phyloP scores from a whole-genome alignment of 1,284 basidiomycete genomes.

The Coniferiporia sulphurascens region DNA sequence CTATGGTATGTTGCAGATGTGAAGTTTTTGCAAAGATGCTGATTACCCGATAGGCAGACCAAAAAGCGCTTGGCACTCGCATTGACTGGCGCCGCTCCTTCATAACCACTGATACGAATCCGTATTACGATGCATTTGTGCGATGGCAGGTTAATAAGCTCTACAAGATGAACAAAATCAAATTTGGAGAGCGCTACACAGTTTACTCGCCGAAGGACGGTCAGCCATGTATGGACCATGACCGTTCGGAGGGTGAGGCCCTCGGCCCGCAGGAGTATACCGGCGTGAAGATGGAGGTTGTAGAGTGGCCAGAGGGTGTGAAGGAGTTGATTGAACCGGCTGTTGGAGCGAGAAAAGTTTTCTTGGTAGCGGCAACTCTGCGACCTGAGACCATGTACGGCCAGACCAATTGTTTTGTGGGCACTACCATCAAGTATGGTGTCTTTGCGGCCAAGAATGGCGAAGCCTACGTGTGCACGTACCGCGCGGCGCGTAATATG shows the following conservation, averaged over 20 bases:
- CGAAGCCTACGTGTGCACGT: conserved; percentile 88
- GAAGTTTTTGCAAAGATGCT: conserved; percentile 10
- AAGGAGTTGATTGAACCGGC: conserved; percentile 62
- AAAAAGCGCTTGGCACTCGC: conserved; percentile 84
- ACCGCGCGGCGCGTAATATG: conserved; percentile 95
- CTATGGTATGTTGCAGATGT: conserved; percentile 47
- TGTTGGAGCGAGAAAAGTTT: conserved; percentile 78
- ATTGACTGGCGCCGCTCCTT: conserved; percentile 98
- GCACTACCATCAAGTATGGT: conserved; percentile 88
- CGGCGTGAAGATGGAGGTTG: conserved; percentile 91
- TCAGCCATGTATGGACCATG: conserved; percentile 99
- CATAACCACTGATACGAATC: conserved; percentile 93
- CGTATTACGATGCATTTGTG: conserved; percentile 96
- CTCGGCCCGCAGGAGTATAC: conserved; percentile 97
- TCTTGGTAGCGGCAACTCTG: conserved; percentile 91
- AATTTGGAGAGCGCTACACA: conserved; percentile 98
- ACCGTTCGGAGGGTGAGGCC: conserved; percentile 93
- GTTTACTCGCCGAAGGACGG: conserved; percentile 99
- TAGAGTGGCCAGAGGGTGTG: conserved; percentile 68
- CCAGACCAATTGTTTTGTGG: conserved; percentile 98
- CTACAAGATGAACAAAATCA: conserved; percentile 82
- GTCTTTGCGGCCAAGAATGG: conserved; percentile 83
- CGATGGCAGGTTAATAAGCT: conserved; percentile 99
- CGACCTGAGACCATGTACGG: conserved; percentile 99
- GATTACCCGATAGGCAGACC: conserved; percentile 54